phyloP scores from a whole-genome alignment of 2,329 filamentous ascomycete species.

The Aspergillus tanneri region DNA sequence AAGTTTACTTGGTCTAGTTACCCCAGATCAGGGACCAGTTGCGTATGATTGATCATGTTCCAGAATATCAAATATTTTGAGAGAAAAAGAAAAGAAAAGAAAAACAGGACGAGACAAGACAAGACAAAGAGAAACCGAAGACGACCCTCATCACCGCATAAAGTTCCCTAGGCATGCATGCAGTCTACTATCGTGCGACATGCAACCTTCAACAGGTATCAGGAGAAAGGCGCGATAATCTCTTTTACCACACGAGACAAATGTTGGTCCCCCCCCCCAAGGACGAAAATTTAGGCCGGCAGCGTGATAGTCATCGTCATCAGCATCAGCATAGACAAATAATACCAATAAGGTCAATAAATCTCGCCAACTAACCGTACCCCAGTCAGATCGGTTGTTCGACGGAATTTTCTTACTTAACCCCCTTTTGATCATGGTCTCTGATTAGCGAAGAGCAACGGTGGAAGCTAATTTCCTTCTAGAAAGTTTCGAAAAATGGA shows the following conservation, averaged over 20 bases:
- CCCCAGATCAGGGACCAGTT: constrained; percentile 15
- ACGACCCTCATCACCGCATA: background rate
- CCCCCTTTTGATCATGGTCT: constrained; percentile 17
- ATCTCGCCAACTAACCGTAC: background rate
- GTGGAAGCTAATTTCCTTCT: constrained; percentile 36
- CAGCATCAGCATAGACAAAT: too few relatives aligned
- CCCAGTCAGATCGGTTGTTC: constrained; percentile 8
- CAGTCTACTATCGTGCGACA: constrained; percentile 16
- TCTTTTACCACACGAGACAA: background rate
- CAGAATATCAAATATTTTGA: too few relatives aligned
- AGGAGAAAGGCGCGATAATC: background rate
- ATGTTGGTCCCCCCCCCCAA: constrained; percentile 1
- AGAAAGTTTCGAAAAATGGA: constrained; percentile 33
- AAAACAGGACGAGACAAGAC: background rate
- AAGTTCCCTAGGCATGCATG: constrained; percentile 4
- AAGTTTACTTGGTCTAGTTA: constrained; percentile 13
- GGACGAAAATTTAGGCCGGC: constrained; percentile 13
- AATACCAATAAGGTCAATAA: background rate
- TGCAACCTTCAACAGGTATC: background rate
- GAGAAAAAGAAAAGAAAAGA: constrained; percentile 1
- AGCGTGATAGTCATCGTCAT: too few relatives aligned
- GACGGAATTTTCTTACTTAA: constrained; percentile 3
- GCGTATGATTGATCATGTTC: too few relatives aligned
- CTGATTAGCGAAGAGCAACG: constrained; percentile 24
- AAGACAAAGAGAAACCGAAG: background rate